Percentiles rank a stretch among this genome's conserved stretches.
These are phyloP conservation scores for Pholiota adiposa DNA, from an alignment of 1,284 basidiomycete genomes.

Conservation along the genomic window DNA sequence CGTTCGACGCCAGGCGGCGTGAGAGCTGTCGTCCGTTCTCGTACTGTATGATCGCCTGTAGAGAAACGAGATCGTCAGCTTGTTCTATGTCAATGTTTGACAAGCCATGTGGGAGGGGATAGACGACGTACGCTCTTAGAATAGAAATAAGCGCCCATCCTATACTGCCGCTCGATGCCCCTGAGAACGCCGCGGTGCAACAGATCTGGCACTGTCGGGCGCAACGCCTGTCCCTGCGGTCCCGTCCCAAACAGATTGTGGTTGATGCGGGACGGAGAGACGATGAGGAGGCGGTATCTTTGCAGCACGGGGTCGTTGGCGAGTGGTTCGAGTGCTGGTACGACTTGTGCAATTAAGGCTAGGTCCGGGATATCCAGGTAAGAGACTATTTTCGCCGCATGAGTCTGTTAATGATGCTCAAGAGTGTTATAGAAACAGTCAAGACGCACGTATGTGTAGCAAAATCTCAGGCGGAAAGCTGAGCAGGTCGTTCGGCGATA, in stretches of 20 bases:
- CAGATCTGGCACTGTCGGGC: conserved; percentile 67
- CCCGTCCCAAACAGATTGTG: conserved; percentile 65
- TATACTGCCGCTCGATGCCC: conserved; percentile 68
- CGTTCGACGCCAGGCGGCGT: conserved; percentile 50
- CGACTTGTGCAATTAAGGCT: conserved; percentile 49
- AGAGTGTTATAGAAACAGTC: not conserved
- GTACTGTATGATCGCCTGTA: conserved; percentile 61
- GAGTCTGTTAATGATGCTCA: not conserved
- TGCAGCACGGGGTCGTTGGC: conserved; percentile 66
- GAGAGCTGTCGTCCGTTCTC: conserved; percentile 54
- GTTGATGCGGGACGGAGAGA: conserved; percentile 66
- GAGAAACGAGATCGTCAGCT: not conserved
- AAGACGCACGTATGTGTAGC: conserved; percentile 59
- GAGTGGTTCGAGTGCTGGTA: conserved; percentile 48
- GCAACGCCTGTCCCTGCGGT: conserved; percentile 53
- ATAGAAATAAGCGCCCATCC: conserved; percentile 65
- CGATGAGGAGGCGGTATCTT: conserved; percentile 56
- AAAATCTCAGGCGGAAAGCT: conserved; percentile 57
- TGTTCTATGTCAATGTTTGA: not conserved
- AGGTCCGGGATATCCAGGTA: conserved; percentile 76
- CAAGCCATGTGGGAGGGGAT: conserved; percentile 4
- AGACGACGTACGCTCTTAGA: conserved; percentile 53
- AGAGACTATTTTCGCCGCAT: conserved; percentile 47
- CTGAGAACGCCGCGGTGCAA: conserved; percentile 70
- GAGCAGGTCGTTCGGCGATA: conserved; percentile 24